phyloP scores from a whole-genome alignment of 805 yeast species.

The Starmerella bombi region DNA sequence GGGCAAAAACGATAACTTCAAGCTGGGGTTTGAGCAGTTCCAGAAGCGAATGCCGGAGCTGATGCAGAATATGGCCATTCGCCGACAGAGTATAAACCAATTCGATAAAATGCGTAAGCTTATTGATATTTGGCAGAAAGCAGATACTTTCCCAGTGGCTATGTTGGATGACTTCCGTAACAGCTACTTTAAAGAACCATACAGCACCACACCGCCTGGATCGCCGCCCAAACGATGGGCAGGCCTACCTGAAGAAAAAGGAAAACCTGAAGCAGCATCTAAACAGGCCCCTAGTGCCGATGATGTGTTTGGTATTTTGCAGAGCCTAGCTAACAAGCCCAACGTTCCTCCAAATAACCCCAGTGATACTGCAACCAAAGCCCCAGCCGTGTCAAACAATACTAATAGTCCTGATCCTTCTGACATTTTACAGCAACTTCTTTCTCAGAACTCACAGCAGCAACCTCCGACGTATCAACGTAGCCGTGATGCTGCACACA shows the following conservation, averaged over 20 bases:
- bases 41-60: constrained; percentile 27
- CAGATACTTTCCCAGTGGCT: constrained; percentile 56
- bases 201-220: constrained; percentile 55
- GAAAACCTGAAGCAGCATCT: constrained; percentile 17
- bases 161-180: constrained; percentile 43
- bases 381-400: no score
- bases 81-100: constrained; percentile 17
- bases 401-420: constrained; percentile 1
- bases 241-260: constrained; percentile 16
- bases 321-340: constrained; percentile 46
- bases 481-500: constrained; percentile 10
- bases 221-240: constrained; percentile 39
- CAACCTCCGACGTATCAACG: constrained; percentile 5
- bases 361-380: constrained; percentile 1
- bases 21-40: constrained; percentile 8
- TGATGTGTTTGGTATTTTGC: constrained; percentile 36
- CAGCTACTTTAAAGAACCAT: constrained; percentile 37
- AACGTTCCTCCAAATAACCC: constrained; percentile 2
- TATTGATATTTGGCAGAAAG: constrained; percentile 84
- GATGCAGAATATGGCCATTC: constrained; percentile 39
- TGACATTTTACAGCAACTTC: constrained; percentile 15
- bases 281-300: constrained; percentile 35
- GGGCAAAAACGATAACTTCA: constrained; percentile 23
- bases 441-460: constrained; percentile 7
- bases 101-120: constrained; percentile 64